Evolutionary conservation across 208 protist genomes (phyloP), one percentile per base, ranked within the genome.

Genomic region (Acanthamoeba royreba): DNA sequence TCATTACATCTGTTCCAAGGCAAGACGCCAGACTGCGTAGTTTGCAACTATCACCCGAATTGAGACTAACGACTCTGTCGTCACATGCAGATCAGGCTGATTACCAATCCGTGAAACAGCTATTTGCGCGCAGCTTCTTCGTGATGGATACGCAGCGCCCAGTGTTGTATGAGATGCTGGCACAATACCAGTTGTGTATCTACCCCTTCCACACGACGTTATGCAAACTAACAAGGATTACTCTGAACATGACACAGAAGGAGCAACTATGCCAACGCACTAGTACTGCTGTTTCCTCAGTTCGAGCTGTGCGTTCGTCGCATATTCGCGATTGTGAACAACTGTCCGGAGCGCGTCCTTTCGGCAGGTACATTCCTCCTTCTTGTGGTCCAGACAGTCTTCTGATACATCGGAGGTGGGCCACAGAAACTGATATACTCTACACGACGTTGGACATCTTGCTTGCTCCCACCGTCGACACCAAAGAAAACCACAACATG

Each of bases 391-490:
- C 19, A 28, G 17, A 17, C 22, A 17, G 17, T 61, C 52, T 61
- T 22, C 52, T 61, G 17, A 17, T 28, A 61, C 52, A 25, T 61
- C 22, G 19, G 17, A 61, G 25, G 17, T 22, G 66, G 11, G 31
- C 28, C 15, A 2, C 33, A 90, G 46, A 69, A 13, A 90, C 33
- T 15, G 53, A 69, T 31, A 42, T 90, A 8, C 49, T 90, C 31
- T 69, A 90, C 49, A 85, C 74, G 22, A 85, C 74, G 42, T 33
- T 85, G 43, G 74, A 85, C 43, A 85, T 85, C 33, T 45, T 85
- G 22, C n/a, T 85, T 22, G 43, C 42, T 13, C 31, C 74, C 43
- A 85, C 33, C 74, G 43, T 85, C 13, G 74, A 33, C 8, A 33
- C 42, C 9, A 81, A 85, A 17, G 74, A 85, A 45, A 85, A 85